Base-by-base conservation (phyloP, 2,329 filamentous ascomycete species). In the Aspergillus terreus region DNA sequence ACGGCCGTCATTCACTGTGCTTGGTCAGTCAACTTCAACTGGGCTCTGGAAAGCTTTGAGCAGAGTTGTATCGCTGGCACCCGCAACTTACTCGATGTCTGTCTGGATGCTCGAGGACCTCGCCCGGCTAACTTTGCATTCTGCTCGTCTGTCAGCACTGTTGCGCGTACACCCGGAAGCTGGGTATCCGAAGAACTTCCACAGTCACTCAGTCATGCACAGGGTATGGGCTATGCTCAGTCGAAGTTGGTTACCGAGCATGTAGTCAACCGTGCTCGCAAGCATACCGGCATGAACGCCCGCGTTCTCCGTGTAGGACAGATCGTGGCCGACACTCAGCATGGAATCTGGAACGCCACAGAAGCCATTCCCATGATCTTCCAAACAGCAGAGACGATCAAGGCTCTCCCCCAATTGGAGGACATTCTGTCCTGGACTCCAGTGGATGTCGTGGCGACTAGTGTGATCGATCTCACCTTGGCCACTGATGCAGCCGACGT, bases 21-120 rank as follows among this genome's bases (percentile, higher is more conserved):
- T n/a, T 86, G 83, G 84, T 74, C 78, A 1, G 83, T 86, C 17
- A 85, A 86, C 64, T 86, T 86, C 69, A 78, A 76, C 32, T 72
- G 82, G 53, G 74, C 77, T 2, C 69, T 86, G 1, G 69, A 68
- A 23, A 81, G 76, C 55, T 86, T 86, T 59, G 75, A 76, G 43
- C 71, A 73, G 41, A 76, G 80, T 53, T 77, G 79, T 54, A 77
- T 85, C 32, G 67, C 71, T 4, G 77, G 73, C 17, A 68, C 81
- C 12, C 68, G 66, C 6, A 76, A 82, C 53, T 51, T 71, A 21
- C 64, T 74, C 11, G 60, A 71, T 45, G 58, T 75, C 14, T 73
- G 69, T 36, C 62, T 75, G 0, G 58, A 61, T 19, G 60, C 63
- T 1, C 57, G 44, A 9, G 48, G 52, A 6, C 51, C 49, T 21